Base-by-base conservation (phyloP, 345 rosid species). In the Euphorbia tirucalli region DNA sequence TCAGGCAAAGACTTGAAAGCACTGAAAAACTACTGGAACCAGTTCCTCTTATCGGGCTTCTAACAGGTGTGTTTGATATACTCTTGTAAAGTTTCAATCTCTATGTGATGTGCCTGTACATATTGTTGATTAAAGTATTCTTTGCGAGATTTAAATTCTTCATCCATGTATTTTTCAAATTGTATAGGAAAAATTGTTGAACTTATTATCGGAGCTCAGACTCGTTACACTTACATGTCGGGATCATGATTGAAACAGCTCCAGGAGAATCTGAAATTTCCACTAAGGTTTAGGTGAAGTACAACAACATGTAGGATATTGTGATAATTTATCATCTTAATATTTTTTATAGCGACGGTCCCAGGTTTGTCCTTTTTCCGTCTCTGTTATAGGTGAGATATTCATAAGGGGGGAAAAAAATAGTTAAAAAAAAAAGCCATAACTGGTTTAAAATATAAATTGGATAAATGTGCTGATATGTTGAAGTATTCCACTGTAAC, bases 191-290 rank as follows among this genome's bases (percentile, higher is more conserved):
- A 96, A 88, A 22, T 93, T 54, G 89, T 90, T 65, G 99, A 96
- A 85, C 88, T 96, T 74, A 48, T 91, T 25, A 73, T 79, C n/a
- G 98, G 97, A 65, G 96, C 96, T 61, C 98, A 93, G 75, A 83
- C 97, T 37, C 90, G 96, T 65, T 93, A 89, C 81, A 88, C 96
- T 1, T 96, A 91, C 89, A 89, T 88, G 88, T 93, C 98, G 0
- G 97, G 97, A 70, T 93, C 99, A 1, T 93, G 7, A 35, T 35
- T 35, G 78, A 86, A 69, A 74, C 28, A 50, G 61, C 66, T 69
- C 65, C 61, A 18, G 57, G 24, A 68, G 70, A 68, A 69, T 50
- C 50, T 48, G 18, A 65, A 10, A 32, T 70, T 31, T 52, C 52
- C 3, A 28, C 22, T 30, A 32, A 35, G 50, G 22, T 57, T 27